Percentiles rank a stretch among this genome's conserved stretches.
Evolutionary conservation across 2,329 filamentous ascomycete genomes (phyloP).

Genomic region (Hypoxylon sp.): DNA sequence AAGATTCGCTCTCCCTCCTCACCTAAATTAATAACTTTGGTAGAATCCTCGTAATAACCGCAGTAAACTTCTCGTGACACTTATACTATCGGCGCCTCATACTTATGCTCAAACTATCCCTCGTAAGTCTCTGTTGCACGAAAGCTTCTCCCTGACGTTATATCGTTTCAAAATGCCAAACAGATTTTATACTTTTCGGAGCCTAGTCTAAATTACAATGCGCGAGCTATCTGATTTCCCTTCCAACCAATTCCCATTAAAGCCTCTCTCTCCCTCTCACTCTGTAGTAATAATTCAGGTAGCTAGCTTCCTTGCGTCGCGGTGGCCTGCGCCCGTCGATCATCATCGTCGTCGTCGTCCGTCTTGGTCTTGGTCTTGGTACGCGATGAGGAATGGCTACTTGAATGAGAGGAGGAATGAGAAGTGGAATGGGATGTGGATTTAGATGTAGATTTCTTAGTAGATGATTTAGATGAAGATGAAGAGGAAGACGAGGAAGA

Average conservation of each 20-base stretch:
- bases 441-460: constrained; percentile 20
- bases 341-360: constrained; percentile 18
- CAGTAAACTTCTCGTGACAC: not conserved
- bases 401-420: constrained; percentile 27
- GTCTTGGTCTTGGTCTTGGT: constrained; percentile 19
- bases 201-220: constrained; percentile 8
- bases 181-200: constrained; percentile 2
- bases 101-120: not conserved
- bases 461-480: constrained; percentile 1
- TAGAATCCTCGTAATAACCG: not conserved
- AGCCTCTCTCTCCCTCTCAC: not conserved
- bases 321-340: constrained; percentile 29
- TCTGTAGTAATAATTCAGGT: constrained; percentile 17
- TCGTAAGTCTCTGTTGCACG: not conserved
- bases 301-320: constrained; percentile 27
- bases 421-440: constrained; percentile 30
- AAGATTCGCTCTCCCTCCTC: not conserved
- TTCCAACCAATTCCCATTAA: constrained; percentile 4
- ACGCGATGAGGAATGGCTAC: constrained; percentile 24
- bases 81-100: not conserved
- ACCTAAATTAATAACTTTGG: not conserved
- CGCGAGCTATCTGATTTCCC: constrained; percentile 3
- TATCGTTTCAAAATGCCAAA: constrained; percentile 5
- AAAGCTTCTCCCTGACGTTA: not conserved
- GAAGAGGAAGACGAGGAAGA: constrained; percentile 34